Conservation (phyloP, 345 rosid species). For the Lepidium didymum region DNA sequence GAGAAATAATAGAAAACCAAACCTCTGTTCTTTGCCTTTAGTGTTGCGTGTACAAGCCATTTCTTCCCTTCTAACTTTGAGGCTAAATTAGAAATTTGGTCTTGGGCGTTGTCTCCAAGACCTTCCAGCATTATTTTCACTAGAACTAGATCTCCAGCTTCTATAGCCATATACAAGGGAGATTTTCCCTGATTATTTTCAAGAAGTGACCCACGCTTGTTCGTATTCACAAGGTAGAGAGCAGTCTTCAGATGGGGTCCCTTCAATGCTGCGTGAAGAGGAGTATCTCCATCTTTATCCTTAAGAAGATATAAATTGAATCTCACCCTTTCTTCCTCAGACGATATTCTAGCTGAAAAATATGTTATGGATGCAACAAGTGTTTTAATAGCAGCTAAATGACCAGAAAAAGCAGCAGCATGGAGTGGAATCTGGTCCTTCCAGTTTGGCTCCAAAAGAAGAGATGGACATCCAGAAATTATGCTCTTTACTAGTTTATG, state of each 20-base stretch:
- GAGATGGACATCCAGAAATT: not conserved
- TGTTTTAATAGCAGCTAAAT: not conserved
- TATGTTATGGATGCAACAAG: not conserved
- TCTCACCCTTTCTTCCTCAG: not conserved
- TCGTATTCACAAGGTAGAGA: not conserved
- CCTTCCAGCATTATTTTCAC: not conserved
- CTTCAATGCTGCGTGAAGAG: constrained; percentile 21
- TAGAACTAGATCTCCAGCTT: not conserved
- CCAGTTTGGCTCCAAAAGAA: not conserved
- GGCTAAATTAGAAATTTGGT: not conserved
- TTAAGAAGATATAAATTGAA: not conserved
- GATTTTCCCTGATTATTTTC: not conserved
- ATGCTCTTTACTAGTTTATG: not conserved
- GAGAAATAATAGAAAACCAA: not conserved
- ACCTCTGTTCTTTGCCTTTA: not conserved
- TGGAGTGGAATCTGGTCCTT: constrained; percentile 8
- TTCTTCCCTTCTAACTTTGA: not conserved
- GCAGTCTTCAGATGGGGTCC: not conserved
- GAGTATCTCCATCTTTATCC: constrained; percentile 17
- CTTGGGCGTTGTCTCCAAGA: not conserved
- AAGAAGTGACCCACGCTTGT: not conserved
- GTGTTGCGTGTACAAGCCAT: not conserved
- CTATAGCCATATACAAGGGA: constrained; percentile 15
- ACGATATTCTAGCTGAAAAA: not conserved
- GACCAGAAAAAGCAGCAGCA: constrained; percentile 4